A percentile compares a stretch with the other conserved stretches of the same genome.
phyloP scores from a whole-genome alignment of 2,329 filamentous ascomycete genomes.

The Hypoxylon sp. region DNA sequence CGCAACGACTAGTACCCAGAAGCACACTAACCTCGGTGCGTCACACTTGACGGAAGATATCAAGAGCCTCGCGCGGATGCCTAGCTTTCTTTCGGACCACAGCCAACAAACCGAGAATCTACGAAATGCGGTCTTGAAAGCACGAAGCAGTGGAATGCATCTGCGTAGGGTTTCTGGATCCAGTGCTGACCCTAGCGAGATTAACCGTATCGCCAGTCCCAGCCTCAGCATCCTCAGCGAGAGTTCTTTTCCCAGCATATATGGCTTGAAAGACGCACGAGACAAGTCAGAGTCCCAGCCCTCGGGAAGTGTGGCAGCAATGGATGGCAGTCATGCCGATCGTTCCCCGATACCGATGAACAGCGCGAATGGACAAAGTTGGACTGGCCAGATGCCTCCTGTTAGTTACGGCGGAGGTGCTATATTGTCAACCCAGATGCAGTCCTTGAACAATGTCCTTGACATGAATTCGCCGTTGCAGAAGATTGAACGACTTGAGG shows the following conservation, averaged over 20 bases:
- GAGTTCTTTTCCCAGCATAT: slow-evolving; percentile 76
- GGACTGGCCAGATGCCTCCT: slow-evolving; percentile 44
- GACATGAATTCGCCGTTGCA: slow-evolving; percentile 65
- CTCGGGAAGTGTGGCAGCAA: slow-evolving; percentile 40
- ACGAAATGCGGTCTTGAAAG: slow-evolving; percentile 70
- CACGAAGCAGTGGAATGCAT: slow-evolving; percentile 64
- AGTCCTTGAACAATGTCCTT: slow-evolving; percentile 64
- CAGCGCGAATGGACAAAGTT: slow-evolving; percentile 39
- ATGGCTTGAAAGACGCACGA: slow-evolving; percentile 60
- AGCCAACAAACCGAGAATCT: slow-evolving; percentile 73
- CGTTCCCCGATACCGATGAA: slow-evolving; percentile 45
- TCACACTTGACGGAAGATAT: slow-evolving; percentile 52
- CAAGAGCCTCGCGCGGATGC: slow-evolving; percentile 69
- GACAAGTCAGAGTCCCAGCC: slow-evolving; percentile 37
- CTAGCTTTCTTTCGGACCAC: slow-evolving; percentile 74
- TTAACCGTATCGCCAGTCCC: slow-evolving; percentile 67
- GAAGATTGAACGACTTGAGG: slow-evolving; percentile 63
- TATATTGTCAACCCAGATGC: slow-evolving; percentile 57
- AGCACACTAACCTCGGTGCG: slow-evolving; percentile 34
- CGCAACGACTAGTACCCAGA: slow-evolving; percentile 45
- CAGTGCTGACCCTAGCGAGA: slow-evolving; percentile 56
- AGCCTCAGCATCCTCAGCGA: slow-evolving; percentile 76
- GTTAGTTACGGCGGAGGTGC: slow-evolving; percentile 54
- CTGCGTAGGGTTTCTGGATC: slow-evolving; percentile 64
- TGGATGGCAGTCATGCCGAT: slow-evolving; percentile 47